Evolutionary conservation across 176 grass and related monocot species (phyloP).

Genomic region (Bolboschoenus planiculmis): DNA sequence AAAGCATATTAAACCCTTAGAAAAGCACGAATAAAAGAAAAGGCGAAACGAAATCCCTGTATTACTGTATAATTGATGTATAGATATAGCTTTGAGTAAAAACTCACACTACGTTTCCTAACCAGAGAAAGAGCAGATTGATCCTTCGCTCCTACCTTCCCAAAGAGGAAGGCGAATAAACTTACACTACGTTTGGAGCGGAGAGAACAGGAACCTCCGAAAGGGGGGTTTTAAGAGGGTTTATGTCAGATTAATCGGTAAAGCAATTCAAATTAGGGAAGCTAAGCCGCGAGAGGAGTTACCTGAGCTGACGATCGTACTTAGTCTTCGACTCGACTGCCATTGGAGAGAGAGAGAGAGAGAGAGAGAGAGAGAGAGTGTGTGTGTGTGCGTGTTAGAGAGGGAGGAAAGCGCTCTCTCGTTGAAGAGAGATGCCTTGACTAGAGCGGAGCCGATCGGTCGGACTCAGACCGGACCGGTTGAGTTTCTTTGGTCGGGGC

Average conservation of each 20-base stretch:
- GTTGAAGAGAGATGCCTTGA: neutral
- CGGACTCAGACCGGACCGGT: neutral
- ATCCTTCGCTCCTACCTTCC: neutral
- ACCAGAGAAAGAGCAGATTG: neutral
- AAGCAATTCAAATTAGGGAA: neutral
- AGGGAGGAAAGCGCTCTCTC: neutral
- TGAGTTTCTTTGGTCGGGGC: neutral
- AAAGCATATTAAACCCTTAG: neutral
- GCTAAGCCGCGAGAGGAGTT: neutral
- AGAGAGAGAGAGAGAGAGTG: neutral
- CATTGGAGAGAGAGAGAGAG: neutral
- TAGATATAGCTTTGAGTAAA: neutral
- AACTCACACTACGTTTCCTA: neutral
- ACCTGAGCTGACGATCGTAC: conserved; percentile 29
- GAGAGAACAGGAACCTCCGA: neutral
- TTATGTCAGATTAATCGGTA: neutral
- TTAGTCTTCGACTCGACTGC: conserved; percentile 13
- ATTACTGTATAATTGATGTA: neutral
- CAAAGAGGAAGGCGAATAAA: neutral
- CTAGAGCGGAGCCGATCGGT: neutral
- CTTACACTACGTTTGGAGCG: neutral
- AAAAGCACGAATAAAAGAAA: neutral
- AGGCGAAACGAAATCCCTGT: neutral
- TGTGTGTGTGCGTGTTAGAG: too few species aligned
- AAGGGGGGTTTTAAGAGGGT: neutral